These are phyloP conservation scores for Chlorella vulgaris DNA, from an alignment of 139 green algal genomes.

Conservation along the genomic window DNA sequence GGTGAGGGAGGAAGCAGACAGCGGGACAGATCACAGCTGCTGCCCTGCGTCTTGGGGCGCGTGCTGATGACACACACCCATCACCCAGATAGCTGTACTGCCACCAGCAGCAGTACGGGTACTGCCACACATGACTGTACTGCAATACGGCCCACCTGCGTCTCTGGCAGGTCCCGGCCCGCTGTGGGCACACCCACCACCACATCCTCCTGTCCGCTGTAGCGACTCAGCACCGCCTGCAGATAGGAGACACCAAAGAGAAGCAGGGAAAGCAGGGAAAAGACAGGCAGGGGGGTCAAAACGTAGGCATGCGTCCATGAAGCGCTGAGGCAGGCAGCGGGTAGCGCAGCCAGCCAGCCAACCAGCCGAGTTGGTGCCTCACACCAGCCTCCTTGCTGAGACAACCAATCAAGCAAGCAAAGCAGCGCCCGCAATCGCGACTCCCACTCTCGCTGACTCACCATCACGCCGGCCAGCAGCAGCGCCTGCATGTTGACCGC, in stretches of 20 bases:
- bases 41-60: too few relatives aligned
- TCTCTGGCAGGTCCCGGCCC: neutral
- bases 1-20: too few relatives aligned
- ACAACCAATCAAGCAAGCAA: too few relatives aligned
- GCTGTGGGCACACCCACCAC: neutral
- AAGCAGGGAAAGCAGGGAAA: neutral
- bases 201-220: slow-evolving; percentile 11
- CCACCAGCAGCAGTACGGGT: neutral
- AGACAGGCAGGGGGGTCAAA: neutral
- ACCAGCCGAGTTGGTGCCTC: too few relatives aligned
- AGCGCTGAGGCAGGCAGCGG: too few relatives aligned
- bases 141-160: neutral
- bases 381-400: too few relatives aligned
- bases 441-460: too few relatives aligned
- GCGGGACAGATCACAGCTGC: too few relatives aligned
- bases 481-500: neutral
- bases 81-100: too few relatives aligned
- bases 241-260: neutral
- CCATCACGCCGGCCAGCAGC: slow-evolving; percentile 2
- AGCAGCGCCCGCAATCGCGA: too few relatives aligned
- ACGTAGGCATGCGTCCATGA: neutral
- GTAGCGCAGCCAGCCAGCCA: too few relatives aligned
- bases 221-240: neutral
- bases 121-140: neutral
- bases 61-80: too few relatives aligned